phyloP scores from a whole-genome alignment of 768 basidiomycete species.

The Russula sp. region DNA sequence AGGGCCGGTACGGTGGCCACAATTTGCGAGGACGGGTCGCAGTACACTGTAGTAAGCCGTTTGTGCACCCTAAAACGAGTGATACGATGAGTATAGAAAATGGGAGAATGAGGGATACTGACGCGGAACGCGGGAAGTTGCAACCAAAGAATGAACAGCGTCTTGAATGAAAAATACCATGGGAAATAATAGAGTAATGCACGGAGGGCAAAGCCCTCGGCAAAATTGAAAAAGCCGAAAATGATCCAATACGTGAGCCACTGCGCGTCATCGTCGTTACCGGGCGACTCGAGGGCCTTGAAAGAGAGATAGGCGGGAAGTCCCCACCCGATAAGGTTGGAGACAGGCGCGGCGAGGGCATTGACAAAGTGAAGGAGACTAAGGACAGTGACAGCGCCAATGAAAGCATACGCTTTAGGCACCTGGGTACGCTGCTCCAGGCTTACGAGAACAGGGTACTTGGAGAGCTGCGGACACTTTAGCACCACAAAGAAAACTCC shows the following conservation, averaged over 20 bases:
- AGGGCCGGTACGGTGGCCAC: constrained; percentile 43
- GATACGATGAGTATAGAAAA: constrained; percentile 10
- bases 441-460: constrained; percentile 80
- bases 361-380: constrained; percentile 80
- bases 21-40: constrained; percentile 74
- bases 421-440: constrained; percentile 89
- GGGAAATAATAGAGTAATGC: constrained; percentile 88
- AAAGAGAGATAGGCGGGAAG: constrained; percentile 95
- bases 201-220: constrained; percentile 82
- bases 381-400: constrained; percentile 67
- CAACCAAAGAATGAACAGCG: constrained; percentile 86
- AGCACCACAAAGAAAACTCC: constrained; percentile 1
- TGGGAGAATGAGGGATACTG: constrained; percentile 39
- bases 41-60: constrained; percentile 69
- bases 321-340: constrained; percentile 92
- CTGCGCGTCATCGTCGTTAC: constrained; percentile 81
- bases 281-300: constrained; percentile 88
- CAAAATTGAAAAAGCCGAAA: constrained; percentile 90
- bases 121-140: constrained; percentile 83
- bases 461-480: constrained; percentile 56
- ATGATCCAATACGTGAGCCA: constrained; percentile 99
- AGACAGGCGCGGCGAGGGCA: constrained; percentile 86
- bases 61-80: constrained; percentile 71
- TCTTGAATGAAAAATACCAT: constrained; percentile 95
- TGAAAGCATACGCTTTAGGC: constrained; percentile 86